Conservation (phyloP, 2,329 filamentous ascomycete genomes). For the Botrytis hyacinthi region DNA sequence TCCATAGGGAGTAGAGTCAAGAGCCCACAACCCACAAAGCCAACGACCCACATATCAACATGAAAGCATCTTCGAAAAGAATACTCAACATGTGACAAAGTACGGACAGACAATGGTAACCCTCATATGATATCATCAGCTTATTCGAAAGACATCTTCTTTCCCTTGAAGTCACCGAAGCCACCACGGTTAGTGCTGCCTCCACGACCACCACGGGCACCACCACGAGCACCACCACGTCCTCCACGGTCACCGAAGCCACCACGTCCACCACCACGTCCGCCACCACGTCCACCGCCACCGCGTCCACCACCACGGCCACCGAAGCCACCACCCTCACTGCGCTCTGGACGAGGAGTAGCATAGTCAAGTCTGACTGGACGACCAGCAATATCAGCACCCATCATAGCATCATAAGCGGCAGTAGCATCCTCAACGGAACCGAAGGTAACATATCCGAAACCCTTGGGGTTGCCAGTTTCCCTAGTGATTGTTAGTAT, state of each 20-base stretch:
- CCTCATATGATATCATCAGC: constrained; percentile 25
- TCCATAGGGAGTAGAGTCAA: constrained; percentile 40
- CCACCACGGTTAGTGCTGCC: constrained; percentile 52
- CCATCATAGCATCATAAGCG: constrained; percentile 61
- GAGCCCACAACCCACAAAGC: constrained; percentile 42
- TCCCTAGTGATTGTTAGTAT: constrained; percentile 46
- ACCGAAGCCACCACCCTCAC: constrained; percentile 46
- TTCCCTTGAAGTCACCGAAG: constrained; percentile 57
- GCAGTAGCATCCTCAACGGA: constrained; percentile 65
- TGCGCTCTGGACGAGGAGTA: constrained; percentile 54
- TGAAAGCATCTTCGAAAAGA: constrained; percentile 24
- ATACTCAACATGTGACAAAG: constrained; percentile 33
- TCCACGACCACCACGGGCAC: constrained; percentile 43
- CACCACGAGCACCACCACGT: constrained; percentile 43
- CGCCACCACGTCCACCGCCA: constrained; percentile 40
- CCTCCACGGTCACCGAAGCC: constrained; percentile 39
- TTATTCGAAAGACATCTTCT: constrained; percentile 47
- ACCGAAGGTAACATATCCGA: constrained; percentile 69
- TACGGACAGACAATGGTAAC: constrained; percentile 29
- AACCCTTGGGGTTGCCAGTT: constrained; percentile 66
- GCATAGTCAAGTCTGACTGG: constrained; percentile 68
- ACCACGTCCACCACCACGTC: constrained; percentile 38
- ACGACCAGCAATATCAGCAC: constrained; percentile 62
- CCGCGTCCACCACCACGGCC: constrained; percentile 46
- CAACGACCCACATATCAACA: constrained; percentile 38